A percentile compares a stretch with the other conserved stretches of the same genome.
Evolutionary conservation across 108 stramenopile species (phyloP).

Genomic region (Schizochytrium sp.): DNA sequence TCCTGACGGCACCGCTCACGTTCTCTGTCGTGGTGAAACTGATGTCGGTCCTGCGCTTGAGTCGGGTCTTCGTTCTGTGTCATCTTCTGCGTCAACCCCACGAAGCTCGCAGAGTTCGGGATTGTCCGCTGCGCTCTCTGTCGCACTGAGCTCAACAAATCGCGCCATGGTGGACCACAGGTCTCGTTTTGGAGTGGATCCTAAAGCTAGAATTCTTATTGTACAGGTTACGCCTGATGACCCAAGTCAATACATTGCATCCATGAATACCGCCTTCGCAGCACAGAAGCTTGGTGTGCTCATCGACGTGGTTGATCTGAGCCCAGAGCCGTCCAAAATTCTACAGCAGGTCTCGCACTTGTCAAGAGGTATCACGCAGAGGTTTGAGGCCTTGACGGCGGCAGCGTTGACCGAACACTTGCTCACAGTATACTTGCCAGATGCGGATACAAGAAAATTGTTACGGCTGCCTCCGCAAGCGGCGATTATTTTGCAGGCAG

Average conservation of each 20-base stretch:
- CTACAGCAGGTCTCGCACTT: constrained; percentile 59
- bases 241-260: constrained; percentile 42
- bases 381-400: not conserved
- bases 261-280: constrained; percentile 53
- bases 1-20: constrained; percentile 28
- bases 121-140: constrained; percentile 1
- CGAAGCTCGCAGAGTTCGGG: not conserved
- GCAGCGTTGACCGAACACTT: constrained; percentile 16
- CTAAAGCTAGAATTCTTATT: not conserved
- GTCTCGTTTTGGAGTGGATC: constrained; percentile 30
- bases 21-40: not conserved
- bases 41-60: constrained; percentile 6
- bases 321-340: constrained; percentile 30
- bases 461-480: constrained; percentile 18
- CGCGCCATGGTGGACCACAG: constrained; percentile 24
- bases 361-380: not conserved
- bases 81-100: not conserved
- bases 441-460: constrained; percentile 10
- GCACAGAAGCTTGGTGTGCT: constrained; percentile 24
- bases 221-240: constrained; percentile 47
- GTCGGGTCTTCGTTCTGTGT: not conserved
- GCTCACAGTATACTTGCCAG: constrained; percentile 45
- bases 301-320: constrained; percentile 30
- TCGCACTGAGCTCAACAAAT: constrained; percentile 24
- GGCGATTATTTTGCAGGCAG: not conserved